phyloP scores from a whole-genome alignment of 2,329 filamentous ascomycete species.

The Ustulina deusta region DNA sequence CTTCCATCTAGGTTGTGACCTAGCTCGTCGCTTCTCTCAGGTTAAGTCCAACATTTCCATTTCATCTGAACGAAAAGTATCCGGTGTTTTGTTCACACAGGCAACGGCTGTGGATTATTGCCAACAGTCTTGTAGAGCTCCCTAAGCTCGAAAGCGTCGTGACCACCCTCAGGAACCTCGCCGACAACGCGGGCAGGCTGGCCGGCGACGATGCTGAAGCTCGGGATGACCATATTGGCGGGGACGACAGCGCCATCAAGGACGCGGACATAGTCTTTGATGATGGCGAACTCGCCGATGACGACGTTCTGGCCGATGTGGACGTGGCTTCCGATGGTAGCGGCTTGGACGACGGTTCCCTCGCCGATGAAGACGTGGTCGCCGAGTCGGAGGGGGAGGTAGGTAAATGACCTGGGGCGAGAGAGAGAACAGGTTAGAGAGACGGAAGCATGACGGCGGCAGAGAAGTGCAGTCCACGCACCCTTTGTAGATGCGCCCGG shows the following conservation, averaged over 20 bases:
- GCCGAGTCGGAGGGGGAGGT: constrained; percentile 91
- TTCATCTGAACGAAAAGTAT: not conserved
- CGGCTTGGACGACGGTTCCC: constrained; percentile 81
- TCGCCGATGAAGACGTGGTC: constrained; percentile 93
- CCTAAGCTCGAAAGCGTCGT: constrained; percentile 72
- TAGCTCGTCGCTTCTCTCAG: not conserved
- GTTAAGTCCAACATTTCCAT: not conserved
- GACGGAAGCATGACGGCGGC: not conserved
- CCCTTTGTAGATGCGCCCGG: constrained; percentile 84
- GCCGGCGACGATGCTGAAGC: constrained; percentile 91
- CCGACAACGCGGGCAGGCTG: constrained; percentile 83
- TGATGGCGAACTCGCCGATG: constrained; percentile 86
- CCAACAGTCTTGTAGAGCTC: constrained; percentile 74
- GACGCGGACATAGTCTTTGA: constrained; percentile 93
- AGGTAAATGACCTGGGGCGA: constrained; percentile 69
- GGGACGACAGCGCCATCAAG: constrained; percentile 87
- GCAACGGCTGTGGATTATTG: constrained; percentile 62
- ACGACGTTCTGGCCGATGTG: constrained; percentile 82
- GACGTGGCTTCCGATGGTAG: constrained; percentile 85
- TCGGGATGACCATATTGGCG: constrained; percentile 89
- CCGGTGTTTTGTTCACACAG: constrained; percentile 47
- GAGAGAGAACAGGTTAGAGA: not conserved
- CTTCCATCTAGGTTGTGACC: not conserved
- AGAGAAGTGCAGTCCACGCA: constrained; percentile 46
- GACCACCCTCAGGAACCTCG: constrained; percentile 79